Conservation (phyloP, 129 eudicot species). For the Flaveria bidentis region DNA sequence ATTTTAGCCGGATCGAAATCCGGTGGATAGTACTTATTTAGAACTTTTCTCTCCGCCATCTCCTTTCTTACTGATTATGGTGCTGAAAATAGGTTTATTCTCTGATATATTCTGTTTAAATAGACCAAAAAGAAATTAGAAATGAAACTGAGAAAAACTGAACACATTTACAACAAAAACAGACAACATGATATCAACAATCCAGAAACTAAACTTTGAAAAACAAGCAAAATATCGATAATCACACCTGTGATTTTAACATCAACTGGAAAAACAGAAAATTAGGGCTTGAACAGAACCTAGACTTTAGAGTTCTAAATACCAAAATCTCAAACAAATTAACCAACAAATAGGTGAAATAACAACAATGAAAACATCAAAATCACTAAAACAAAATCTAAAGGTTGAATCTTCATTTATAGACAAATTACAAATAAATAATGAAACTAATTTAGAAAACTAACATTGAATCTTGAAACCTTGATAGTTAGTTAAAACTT, state of each 20-base stretch:
- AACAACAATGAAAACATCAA: no score
- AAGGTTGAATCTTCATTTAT: no score
- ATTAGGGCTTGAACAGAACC: no score
- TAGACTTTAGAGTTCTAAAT: no score
- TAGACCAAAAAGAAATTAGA: constrained; percentile 2
- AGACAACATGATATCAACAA: not conserved
- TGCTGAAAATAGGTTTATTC: not conserved
- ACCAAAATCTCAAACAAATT: no score
- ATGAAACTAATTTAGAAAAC: no score
- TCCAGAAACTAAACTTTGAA: not conserved
- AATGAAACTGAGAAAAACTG: not conserved
- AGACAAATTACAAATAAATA: no score
- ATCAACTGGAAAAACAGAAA: no score
- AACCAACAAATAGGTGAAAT: no score
- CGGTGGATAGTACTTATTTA: constrained; percentile 86
- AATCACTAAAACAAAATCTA: no score
- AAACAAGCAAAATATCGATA: not conserved
- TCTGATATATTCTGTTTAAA: constrained; percentile 3
- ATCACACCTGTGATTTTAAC: not conserved
- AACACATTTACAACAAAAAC: not conserved
- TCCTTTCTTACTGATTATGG: constrained; percentile 18
- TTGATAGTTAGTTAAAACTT: no score
- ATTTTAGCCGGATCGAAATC: constrained; percentile 84
- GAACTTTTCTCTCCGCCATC: constrained; percentile 82
- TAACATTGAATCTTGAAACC: no score